A percentile compares a stretch with the other conserved stretches of the same genome.
Conservation (phyloP, 306 rosid species). For the Lagenaria siceraria region DNA sequence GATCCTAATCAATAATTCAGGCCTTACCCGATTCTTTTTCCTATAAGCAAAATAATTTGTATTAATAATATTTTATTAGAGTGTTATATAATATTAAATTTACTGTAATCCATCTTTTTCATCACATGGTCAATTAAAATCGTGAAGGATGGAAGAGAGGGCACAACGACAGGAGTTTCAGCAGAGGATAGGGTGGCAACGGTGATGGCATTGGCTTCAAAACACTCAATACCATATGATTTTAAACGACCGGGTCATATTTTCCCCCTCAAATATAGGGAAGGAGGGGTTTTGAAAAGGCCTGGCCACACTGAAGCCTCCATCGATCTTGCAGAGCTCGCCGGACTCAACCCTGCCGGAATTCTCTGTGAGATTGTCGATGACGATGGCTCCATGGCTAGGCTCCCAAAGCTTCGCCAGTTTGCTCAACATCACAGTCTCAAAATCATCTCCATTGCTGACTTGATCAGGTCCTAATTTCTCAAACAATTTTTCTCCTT, state of each 20-base stretch:
- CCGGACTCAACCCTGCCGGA: conserved; percentile 68
- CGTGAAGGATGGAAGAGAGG: conserved; percentile 53
- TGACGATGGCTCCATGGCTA: conserved; percentile 97
- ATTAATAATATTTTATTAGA: no score
- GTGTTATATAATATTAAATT: no score
- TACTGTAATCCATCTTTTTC: no score
- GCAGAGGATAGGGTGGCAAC: conserved; percentile 78
- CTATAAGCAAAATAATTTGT: neutral
- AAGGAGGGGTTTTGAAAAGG: conserved; percentile 91
- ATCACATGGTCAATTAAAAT: no score
- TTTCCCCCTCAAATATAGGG: conserved; percentile 75
- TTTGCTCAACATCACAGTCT: conserved; percentile 57
- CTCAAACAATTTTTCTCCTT: no score
- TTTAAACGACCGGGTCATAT: conserved; percentile 96
- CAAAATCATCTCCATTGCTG: conserved; percentile 83
- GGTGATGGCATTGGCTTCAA: conserved; percentile 73
- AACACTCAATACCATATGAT: conserved; percentile 67
- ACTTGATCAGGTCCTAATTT: conserved; percentile 47
- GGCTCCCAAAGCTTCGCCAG: conserved; percentile 76
- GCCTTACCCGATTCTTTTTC: neutral
- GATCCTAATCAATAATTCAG: no score
- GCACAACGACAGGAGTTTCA: conserved; percentile 88
- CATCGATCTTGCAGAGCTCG: conserved; percentile 71
- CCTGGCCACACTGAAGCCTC: conserved; percentile 98
- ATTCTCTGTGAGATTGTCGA: conserved; percentile 87